These are phyloP conservation scores for Ampelocalamus luodianensis DNA, from an alignment of 176 grass and related monocot species.

Conservation along the genomic window DNA sequence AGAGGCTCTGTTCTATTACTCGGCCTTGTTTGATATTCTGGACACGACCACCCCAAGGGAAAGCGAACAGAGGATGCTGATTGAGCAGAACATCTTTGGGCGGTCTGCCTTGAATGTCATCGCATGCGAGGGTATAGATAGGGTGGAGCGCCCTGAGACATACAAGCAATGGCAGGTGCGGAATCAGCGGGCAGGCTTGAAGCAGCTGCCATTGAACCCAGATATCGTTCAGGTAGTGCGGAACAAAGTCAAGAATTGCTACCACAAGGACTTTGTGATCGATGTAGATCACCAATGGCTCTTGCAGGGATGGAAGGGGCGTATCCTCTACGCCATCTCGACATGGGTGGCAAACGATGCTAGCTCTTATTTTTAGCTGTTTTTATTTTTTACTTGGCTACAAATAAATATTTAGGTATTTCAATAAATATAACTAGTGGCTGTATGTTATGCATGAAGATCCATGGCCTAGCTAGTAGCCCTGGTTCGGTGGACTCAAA, in stretches of 20 bases:
- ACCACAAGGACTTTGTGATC: slow-evolving; percentile 86
- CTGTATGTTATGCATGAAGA: slow-evolving; percentile 50
- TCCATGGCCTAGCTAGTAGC: slow-evolving; percentile 22
- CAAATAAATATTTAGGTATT: slow-evolving; percentile 42
- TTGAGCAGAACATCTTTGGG: slow-evolving; percentile 74
- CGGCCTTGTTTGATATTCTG: slow-evolving; percentile 73
- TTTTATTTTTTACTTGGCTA: background rate
- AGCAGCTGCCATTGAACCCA: slow-evolving; percentile 65
- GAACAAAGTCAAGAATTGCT: slow-evolving; percentile 56
- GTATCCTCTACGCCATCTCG: slow-evolving; percentile 67
- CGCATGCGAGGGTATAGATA: slow-evolving; percentile 70
- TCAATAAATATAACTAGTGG: slow-evolving; percentile 34
- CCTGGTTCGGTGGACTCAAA: slow-evolving; percentile 27
- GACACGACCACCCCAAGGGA: slow-evolving; percentile 76
- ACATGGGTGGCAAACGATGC: slow-evolving; percentile 63
- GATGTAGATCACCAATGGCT: slow-evolving; percentile 78
- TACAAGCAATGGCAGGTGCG: slow-evolving; percentile 93
- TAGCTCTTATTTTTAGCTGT: slow-evolving; percentile 39
- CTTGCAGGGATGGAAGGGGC: slow-evolving; percentile 89
- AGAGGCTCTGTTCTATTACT: slow-evolving; percentile 78
- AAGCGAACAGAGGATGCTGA: slow-evolving; percentile 66
- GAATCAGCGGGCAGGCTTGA: slow-evolving; percentile 74
- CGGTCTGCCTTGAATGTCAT: slow-evolving; percentile 74
- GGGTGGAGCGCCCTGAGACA: slow-evolving; percentile 80
- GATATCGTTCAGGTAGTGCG: slow-evolving; percentile 44